These are phyloP conservation scores for Monascus purpureus DNA, from an alignment of 495 filamentous ascomycete genomes.

Conservation along the genomic window DNA sequence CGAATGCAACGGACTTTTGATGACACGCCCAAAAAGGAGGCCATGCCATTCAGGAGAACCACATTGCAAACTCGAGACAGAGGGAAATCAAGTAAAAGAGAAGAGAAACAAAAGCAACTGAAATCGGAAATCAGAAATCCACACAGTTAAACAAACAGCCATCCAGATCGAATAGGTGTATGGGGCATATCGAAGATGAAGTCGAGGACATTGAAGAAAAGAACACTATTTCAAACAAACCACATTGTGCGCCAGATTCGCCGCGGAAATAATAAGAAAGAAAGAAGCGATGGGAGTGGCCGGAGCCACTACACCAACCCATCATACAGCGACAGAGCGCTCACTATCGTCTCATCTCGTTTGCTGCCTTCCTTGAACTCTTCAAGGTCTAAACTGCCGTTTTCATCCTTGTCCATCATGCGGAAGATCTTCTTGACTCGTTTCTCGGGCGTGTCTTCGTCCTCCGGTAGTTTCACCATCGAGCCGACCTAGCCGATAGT, in stretches of 20 bases:
- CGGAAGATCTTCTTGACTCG: conserved; percentile 95
- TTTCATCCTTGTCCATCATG: conserved; percentile 99
- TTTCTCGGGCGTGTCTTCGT: conserved; percentile 98
- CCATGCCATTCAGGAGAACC: no score
- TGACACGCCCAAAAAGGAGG: no score
- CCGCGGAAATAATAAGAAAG: background rate
- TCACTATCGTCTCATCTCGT: conserved; percentile 98
- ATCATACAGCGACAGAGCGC: conserved; percentile 89
- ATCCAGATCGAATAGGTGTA: background rate
- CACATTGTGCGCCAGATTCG: background rate
- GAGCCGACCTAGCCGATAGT: conserved; percentile 60
- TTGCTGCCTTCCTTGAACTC: conserved; percentile 99
- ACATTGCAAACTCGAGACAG: no score
- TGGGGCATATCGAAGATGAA: background rate
- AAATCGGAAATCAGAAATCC: background rate
- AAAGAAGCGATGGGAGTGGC: conserved; percentile 3
- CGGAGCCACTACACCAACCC: conserved; percentile 56
- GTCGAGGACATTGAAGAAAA: background rate
- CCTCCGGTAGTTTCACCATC: conserved; percentile 97
- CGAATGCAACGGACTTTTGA: no score
- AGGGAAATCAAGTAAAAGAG: no score
- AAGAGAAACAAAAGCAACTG: no score
- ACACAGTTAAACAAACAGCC: background rate
- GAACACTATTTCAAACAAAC: background rate
- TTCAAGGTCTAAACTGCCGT: conserved; percentile 79